phyloP scores from a whole-genome alignment of 768 basidiomycete species.

The Boletus reticuloceps region DNA sequence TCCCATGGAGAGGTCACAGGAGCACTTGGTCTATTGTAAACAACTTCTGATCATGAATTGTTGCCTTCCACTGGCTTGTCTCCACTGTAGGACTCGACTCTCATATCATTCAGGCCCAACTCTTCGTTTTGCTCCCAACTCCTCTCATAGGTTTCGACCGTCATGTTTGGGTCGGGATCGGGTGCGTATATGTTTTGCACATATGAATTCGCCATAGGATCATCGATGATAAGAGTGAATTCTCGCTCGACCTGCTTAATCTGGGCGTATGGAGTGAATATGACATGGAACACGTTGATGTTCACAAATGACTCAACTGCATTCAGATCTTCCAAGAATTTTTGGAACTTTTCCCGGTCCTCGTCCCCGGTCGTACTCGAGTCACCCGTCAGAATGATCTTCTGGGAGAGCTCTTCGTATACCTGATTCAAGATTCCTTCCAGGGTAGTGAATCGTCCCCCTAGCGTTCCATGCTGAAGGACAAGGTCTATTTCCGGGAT shows the following conservation, averaged over 20 bases:
- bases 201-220: constrained; percentile 94
- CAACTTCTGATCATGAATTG: background rate
- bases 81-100: constrained; percentile 51
- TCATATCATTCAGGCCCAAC: constrained; percentile 88
- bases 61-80: constrained; percentile 7
- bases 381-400: constrained; percentile 78
- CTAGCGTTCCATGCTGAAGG: constrained; percentile 89
- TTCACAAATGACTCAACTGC: constrained; percentile 44
- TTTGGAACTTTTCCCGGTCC: constrained; percentile 61
- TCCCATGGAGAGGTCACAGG: too few relatives aligned
- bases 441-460: constrained; percentile 95
- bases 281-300: background rate
- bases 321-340: constrained; percentile 76
- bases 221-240: constrained; percentile 93
- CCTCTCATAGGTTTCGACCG: constrained; percentile 76
- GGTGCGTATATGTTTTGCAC: constrained; percentile 97
- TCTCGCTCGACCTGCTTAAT: constrained; percentile 74
- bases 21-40: background rate
- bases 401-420: constrained; percentile 91
- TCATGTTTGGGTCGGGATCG: constrained; percentile 94
- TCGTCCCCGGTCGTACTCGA: constrained; percentile 39
- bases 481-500: constrained; percentile 96
- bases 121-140: constrained; percentile 93
- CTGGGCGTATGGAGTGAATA: constrained; percentile 34
- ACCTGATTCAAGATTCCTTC: constrained; percentile 94